Conservation (phyloP, 2,329 filamentous ascomycete species). For the Trichoderma brevicompactum region DNA sequence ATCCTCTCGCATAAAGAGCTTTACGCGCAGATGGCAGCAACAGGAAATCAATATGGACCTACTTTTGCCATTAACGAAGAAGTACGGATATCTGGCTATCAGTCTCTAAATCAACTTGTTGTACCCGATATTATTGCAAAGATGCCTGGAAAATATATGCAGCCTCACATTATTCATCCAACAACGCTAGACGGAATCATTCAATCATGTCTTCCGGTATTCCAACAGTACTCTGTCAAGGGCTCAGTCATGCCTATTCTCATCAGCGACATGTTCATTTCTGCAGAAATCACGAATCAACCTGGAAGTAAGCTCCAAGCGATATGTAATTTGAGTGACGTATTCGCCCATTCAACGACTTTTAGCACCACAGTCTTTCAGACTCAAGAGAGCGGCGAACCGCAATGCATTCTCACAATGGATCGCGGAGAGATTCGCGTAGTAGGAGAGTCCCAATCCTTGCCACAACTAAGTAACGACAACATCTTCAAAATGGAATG, state of each 20-base stretch:
- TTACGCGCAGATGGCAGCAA: constrained; percentile 11
- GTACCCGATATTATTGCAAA: constrained; percentile 54
- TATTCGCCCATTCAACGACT: constrained; percentile 11
- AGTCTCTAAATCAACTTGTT: constrained; percentile 43
- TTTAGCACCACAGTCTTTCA: constrained; percentile 19
- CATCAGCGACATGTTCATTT: constrained; percentile 15
- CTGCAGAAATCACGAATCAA: background rate
- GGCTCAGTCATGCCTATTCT: constrained; percentile 15
- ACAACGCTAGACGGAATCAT: constrained; percentile 61
- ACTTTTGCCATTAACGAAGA: constrained; percentile 7
- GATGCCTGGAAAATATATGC: constrained; percentile 60
- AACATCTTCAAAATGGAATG: constrained; percentile 21
- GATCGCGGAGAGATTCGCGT: constrained; percentile 17
- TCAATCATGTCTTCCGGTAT: constrained; percentile 54
- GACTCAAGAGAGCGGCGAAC: background rate
- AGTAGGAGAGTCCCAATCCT: constrained; percentile 1
- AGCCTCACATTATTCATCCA: constrained; percentile 59
- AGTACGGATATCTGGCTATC: background rate
- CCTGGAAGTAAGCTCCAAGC: background rate
- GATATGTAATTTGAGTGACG: constrained; percentile 2
- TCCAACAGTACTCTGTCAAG: constrained; percentile 10
- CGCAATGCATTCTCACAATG: constrained; percentile 10
- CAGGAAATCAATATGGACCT: constrained; percentile 5
- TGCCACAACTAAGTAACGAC: background rate
- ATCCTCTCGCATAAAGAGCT: background rate